Conservation (phyloP, 1,284 basidiomycete species). For the Cronartium quercuum region DNA sequence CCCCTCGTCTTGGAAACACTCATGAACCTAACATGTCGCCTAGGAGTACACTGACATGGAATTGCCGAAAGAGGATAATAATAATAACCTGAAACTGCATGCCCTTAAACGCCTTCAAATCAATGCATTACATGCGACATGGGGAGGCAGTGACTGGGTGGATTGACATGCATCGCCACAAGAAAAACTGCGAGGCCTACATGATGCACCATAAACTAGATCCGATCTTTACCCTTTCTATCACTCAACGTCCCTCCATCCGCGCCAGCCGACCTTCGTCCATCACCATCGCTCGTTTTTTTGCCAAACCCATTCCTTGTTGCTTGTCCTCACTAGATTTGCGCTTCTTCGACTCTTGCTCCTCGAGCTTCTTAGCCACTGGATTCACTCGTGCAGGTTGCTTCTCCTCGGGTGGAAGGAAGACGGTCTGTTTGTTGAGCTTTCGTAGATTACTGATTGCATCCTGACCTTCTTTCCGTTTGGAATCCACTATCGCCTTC, state of each 20-base stretch:
- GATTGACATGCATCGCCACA: too few relatives aligned
- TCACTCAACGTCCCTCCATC: background rate
- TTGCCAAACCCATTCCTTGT: background rate
- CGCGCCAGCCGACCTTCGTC: background rate
- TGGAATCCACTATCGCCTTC: slow-evolving; percentile 50
- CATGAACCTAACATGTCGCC: too few relatives aligned
- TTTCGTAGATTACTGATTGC: background rate
- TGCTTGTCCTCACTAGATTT: background rate
- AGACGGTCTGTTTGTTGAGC: background rate
- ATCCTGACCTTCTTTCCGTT: background rate
- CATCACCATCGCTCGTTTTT: background rate
- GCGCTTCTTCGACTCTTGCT: background rate
- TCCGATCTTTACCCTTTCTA: too few relatives aligned
- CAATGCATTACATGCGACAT: too few relatives aligned
- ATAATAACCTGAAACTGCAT: too few relatives aligned
- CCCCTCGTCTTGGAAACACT: too few relatives aligned
- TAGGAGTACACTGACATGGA: too few relatives aligned
- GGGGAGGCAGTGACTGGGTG: too few relatives aligned
- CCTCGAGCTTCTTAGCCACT: background rate
- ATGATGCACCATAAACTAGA: too few relatives aligned
- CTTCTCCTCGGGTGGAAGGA: background rate
- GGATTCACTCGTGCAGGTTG: background rate
- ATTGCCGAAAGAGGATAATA: too few relatives aligned
- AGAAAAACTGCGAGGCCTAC: too few relatives aligned
- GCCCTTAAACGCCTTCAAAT: too few relatives aligned